Conservation (phyloP, 139 green algal species). For the Limnomonas spitsbergensis region DNA sequence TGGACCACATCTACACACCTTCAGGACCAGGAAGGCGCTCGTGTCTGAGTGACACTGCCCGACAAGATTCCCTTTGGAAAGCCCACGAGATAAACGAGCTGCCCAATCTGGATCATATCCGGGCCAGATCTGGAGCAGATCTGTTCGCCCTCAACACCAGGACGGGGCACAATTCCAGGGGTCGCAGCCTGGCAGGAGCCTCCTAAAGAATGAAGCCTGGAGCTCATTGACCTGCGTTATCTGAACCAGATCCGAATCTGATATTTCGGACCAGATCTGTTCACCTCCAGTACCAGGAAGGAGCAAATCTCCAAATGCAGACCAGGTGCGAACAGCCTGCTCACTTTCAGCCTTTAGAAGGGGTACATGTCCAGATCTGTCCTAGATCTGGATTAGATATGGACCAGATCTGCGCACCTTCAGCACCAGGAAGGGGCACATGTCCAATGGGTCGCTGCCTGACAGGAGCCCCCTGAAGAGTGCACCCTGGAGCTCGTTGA, state of each 20-base stretch:
- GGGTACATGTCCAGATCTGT: background rate
- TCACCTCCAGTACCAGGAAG: no score
- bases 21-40: no score
- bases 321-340: no score
- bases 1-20: no score
- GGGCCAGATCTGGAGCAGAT: background rate
- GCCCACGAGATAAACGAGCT: background rate
- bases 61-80: background rate
- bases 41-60: no score
- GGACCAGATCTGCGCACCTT: conserved; percentile 18
- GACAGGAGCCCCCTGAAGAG: conserved; percentile 34
- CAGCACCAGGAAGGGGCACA: conserved; percentile 56
- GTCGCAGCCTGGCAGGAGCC: conserved; percentile 17
- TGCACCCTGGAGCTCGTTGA: conserved; percentile 45
- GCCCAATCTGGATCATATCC: no score
- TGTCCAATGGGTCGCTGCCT: conserved; percentile 15
- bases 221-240: conserved; percentile 45
- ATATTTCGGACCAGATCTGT: no score
- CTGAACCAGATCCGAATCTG: no score
- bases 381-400: background rate
- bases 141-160: conserved; percentile 46
- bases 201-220: conserved; percentile 36
- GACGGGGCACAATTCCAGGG: conserved; percentile 44
- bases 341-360: background rate
- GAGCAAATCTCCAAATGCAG: no score